Conservation (phyloP, 805 yeast genomes). For the Wickerhamiella kazuoi region DNA sequence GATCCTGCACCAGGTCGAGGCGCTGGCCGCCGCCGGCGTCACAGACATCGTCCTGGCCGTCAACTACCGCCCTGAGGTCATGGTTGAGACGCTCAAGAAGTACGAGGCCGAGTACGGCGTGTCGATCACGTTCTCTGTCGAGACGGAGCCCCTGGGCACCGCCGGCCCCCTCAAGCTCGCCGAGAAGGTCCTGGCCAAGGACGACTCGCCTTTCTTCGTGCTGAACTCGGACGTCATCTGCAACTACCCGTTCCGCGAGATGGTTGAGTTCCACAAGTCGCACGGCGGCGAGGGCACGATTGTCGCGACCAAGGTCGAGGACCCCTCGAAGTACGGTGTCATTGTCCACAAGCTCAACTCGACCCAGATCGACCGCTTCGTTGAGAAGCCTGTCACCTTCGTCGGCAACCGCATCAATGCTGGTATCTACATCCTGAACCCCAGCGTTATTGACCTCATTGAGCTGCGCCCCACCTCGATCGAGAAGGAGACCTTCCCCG, state of each 20-base stretch:
- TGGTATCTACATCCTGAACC: constrained; percentile 95
- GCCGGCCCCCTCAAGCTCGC: constrained; percentile 99
- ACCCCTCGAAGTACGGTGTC: constrained; percentile 98
- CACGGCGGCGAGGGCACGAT: constrained; percentile 98
- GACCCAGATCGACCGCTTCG: constrained; percentile 93
- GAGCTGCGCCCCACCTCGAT: constrained; percentile 98
- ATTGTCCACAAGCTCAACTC: constrained; percentile 93
- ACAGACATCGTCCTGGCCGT: constrained; percentile 97
- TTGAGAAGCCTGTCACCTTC: constrained; percentile 97
- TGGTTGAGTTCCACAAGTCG: constrained; percentile 78
- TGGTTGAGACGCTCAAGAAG: constrained; percentile 87
- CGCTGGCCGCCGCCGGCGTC: constrained; percentile 94
- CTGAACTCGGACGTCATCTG: constrained; percentile 97
- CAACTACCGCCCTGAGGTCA: constrained; percentile 97
- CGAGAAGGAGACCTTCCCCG: constrained; percentile 99
- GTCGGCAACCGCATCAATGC: constrained; percentile 99
- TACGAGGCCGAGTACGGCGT: constrained; percentile 94
- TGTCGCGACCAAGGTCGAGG: constrained; percentile 98
- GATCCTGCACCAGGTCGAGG: constrained; percentile 97
- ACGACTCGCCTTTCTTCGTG: constrained; percentile 91
- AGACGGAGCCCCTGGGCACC: constrained; percentile 98
- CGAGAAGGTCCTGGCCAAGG: constrained; percentile 82
- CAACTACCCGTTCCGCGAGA: constrained; percentile 90
- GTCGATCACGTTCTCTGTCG: constrained; percentile 88
- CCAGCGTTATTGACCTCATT: constrained; percentile 87